Evolutionary conservation across 345 rosid species (phyloP), one percentile per base, ranked within the genome.

Genomic region (Crucihimalaya himalaica): DNA sequence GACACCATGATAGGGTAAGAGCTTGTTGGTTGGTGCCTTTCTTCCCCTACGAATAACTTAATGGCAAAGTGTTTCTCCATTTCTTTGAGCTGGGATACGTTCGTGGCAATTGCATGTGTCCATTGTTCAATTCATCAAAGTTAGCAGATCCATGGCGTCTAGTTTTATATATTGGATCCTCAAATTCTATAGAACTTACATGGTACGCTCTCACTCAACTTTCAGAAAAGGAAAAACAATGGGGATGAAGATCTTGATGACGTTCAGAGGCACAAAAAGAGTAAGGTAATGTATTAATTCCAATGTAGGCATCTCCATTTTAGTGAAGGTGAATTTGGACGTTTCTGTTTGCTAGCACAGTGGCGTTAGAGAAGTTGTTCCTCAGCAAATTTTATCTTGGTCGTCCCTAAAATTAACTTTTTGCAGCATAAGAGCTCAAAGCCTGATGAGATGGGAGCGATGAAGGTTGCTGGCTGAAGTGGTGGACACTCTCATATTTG

Each of bases 161-260:
- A 15, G 32, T 31, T 65, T 9, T 32, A 46, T 68, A 50, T 15
- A 23, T 28, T 40, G 42, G 42, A 31, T 37, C 15, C 19, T 54
- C 12, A 28, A 39, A 27, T 67, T 74, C 28, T 25, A 47, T 6
- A 29, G 23, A 61, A 8, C 34, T 53, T 29, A 54, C 55, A 53
- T 52, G 34, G 4, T 55, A 48, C 23, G 2, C 7, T 57, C 29
- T 40, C 74, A 25, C 47, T 64, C 53, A 66, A 29, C 59, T 70
- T 81, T 78, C 93, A 93, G 98, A 93, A 89, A 88, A 84, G 98
- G 82, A 93, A 87, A 83, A 94, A 87, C 62, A 88, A 82, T 62
- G 95, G 89, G 47, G 91, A 87, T 32, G 91, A 86, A 79, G 90
- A 88, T 83, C 75, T 80, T 19, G 88, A 82, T 78, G 98, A 88